Base-by-base conservation (phyloP, 106 monocot genomes). In the Posidonia australis region DNA sequence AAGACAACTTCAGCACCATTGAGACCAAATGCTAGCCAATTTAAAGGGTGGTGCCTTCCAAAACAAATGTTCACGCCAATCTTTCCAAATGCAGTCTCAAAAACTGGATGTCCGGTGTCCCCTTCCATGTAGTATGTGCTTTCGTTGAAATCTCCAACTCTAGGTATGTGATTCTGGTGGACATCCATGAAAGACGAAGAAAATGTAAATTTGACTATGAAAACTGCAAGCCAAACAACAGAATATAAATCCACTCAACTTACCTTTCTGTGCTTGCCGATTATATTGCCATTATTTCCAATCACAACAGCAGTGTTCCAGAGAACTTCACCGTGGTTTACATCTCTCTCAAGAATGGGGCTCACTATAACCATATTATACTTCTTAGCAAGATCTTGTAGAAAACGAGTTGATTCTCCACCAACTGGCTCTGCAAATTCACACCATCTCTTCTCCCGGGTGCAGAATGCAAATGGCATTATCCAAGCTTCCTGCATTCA, bases 401-500 rank as follows among this genome's bases (percentile, higher is more conserved):
- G 87, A 72, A 91, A 88, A 36, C 77, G 66, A 18, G 87, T 98
- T 1, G 78, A 65, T 70, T 91, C 91, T 36, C 98, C 98, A 75
- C 88, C 80, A 67, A 88, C 27, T n/a, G 91, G 85, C 56, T 98
- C 91, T 36, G 91, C 87, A 79, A 91, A 91, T 76, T 91, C 91
- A 74, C 87, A 91, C 98, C 98, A 98, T 76, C 76, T 81, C 58
- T 93, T 93, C 76, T 93, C 93, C 31, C 87, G 60, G 0, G 96
- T 90, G 68, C 90, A 96, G 44, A 96, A 96, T 60, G 84, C 96
- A 77, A 96, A 96, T 46, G 96, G 96, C 96, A 90, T 96, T 80
- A 79, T 87, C 96, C 96, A 96, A 36, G 90, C 87, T 62, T 96
- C 96, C 90, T 96, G 56, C 31, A 66, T 45, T 68, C 18, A 22